These are phyloP conservation scores for Corymbia calophylla DNA, from an alignment of 441 rosid genomes.

Conservation along the genomic window DNA sequence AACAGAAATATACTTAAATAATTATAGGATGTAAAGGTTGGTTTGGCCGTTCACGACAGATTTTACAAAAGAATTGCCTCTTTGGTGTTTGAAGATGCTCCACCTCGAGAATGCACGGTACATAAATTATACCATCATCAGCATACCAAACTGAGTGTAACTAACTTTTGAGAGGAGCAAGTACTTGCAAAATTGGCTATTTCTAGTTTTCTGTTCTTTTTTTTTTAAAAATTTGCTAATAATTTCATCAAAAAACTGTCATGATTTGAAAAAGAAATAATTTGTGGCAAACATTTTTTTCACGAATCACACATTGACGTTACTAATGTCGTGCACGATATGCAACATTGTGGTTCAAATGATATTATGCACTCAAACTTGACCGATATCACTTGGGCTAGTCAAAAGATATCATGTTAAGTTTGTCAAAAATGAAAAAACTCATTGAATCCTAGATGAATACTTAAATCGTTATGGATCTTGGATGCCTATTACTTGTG, in stretches of 20 bases:
- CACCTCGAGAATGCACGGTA: neutral
- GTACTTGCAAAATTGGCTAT: too few species aligned
- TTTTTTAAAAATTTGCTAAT: neutral
- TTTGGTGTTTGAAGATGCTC: neutral
- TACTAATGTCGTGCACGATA: fast-evolving
- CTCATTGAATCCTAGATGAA: neutral
- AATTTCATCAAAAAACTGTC: too few species aligned
- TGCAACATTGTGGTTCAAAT: fast-evolving
- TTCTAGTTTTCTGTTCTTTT: neutral
- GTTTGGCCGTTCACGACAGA: neutral
- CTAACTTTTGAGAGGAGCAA: neutral
- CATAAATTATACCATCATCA: neutral
- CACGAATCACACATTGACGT: neutral
- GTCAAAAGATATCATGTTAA: neutral
- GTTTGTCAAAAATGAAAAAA: neutral
- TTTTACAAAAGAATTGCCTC: neutral
- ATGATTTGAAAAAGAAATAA: neutral
- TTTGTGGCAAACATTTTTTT: neutral
- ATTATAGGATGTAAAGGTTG: neutral
- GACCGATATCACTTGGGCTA: neutral
- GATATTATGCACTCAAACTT: neutral
- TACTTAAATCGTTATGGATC: neutral
- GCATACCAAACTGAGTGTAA: neutral
- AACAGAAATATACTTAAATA: neutral
- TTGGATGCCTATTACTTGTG: neutral